phyloP scores from a whole-genome alignment of 2,329 filamentous ascomycete genomes.

The Ophiocordyceps australis region DNA sequence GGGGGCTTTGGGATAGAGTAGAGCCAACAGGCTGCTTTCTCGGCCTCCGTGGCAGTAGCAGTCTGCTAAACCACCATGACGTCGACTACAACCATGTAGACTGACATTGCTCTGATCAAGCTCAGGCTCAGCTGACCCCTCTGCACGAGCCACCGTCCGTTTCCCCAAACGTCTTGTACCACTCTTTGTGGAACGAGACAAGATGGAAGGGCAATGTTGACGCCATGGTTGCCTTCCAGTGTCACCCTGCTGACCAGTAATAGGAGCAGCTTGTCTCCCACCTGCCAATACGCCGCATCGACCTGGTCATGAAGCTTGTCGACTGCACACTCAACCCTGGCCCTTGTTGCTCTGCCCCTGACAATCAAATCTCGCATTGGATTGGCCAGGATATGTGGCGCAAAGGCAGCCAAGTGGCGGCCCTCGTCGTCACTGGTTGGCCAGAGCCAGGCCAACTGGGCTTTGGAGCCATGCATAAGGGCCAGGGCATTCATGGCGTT shows the following conservation, averaged over 20 bases:
- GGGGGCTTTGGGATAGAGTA: no score
- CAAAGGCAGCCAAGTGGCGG: no score
- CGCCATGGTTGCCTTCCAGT: slow-evolving; percentile 3
- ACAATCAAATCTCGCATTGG: slow-evolving; percentile 21
- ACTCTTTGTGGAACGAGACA: no score
- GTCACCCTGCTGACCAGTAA: slow-evolving; percentile 8
- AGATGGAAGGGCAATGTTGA: slow-evolving; percentile 4
- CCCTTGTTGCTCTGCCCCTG: slow-evolving; percentile 7
- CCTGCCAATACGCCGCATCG: slow-evolving; percentile 8
- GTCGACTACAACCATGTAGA: no score
- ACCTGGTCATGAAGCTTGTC: no score
- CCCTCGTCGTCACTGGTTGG: slow-evolving; percentile 17
- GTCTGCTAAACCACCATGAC: no score
- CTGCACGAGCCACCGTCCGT: no score
- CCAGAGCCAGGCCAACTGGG: slow-evolving; percentile 25
- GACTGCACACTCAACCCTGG: slow-evolving; percentile 1
- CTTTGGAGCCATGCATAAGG: slow-evolving; percentile 25
- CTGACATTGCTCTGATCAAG: no score
- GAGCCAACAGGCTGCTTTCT: no score
- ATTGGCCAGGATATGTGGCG: slow-evolving; percentile 14
- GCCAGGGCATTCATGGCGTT: slow-evolving; percentile 24
- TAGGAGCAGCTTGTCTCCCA: slow-evolving; percentile 4
- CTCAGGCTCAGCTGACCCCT: no score
- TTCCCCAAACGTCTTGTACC: no score
- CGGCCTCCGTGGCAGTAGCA: no score